Evolutionary conservation across 768 basidiomycete genomes (phyloP).

Genomic region (Crepidotus variabilis): DNA sequence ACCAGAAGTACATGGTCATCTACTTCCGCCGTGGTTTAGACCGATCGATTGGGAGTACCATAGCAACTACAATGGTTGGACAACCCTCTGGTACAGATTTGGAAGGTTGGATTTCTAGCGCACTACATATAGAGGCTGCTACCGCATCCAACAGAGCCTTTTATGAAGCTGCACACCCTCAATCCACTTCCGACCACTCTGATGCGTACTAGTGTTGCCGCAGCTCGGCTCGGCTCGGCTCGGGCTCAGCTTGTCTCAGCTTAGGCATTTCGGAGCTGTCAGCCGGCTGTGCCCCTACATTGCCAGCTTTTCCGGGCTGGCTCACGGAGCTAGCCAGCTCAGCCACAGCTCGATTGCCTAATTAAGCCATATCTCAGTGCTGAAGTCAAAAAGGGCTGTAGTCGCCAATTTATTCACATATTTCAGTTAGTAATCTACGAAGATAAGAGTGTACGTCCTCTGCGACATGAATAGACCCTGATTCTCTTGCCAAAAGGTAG

Average conservation of each 20-base stretch:
- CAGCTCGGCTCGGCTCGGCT: constrained; percentile 9
- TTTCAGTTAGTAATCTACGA: background rate
- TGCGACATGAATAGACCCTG: background rate
- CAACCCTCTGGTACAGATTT: too few relatives aligned
- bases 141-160: too few relatives aligned
- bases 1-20: too few relatives aligned
- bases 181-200: too few relatives aligned
- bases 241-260: constrained; percentile 10
- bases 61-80: too few relatives aligned
- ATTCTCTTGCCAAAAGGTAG: background rate
- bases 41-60: too few relatives aligned
- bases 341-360: background rate
- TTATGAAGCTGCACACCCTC: too few relatives aligned
- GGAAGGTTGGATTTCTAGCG: too few relatives aligned
- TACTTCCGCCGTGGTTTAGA: too few relatives aligned
- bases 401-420: background rate
- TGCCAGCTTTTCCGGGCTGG: background rate
- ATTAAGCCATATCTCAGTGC: too few relatives aligned
- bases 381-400: too few relatives aligned
- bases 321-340: background rate
- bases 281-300: background rate
- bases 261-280: background rate
- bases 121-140: too few relatives aligned
- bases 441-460: background rate
- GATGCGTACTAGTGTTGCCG: constrained; percentile 17